A percentile compares a stretch with the other conserved stretches of the same genome.
phyloP scores from a whole-genome alignment of 176 grass and related monocot genomes.

The Hyparrhenia diplandra region DNA sequence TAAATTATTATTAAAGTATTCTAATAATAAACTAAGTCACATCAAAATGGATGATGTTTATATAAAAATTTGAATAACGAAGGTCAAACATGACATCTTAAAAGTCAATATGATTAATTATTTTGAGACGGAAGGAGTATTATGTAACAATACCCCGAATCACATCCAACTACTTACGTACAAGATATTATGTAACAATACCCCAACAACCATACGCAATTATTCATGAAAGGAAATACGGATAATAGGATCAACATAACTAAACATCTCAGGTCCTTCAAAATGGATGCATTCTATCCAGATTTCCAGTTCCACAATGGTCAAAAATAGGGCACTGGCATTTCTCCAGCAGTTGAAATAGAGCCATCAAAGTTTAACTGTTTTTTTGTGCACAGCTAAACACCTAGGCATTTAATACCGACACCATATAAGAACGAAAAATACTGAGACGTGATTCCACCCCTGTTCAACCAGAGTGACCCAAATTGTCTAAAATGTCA shows the following conservation, averaged over 20 bases:
- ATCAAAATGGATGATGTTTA: too few relatives aligned
- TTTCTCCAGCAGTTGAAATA: conserved; percentile 38
- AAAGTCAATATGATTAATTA: too few relatives aligned
- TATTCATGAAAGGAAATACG: neutral
- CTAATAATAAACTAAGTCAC: too few relatives aligned
- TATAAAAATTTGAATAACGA: too few relatives aligned
- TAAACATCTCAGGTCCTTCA: neutral
- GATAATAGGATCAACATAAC: neutral
- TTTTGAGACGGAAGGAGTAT: too few relatives aligned
- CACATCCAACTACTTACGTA: too few relatives aligned
- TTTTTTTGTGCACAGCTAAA: conserved; percentile 32
- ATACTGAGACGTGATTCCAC: conserved; percentile 24
- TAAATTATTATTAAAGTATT: too few relatives aligned
- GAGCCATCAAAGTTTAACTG: conserved; percentile 5
- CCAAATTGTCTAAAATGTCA: conserved; percentile 23
- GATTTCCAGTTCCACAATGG: conserved; percentile 31
- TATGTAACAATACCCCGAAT: too few relatives aligned
- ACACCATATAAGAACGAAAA: conserved; percentile 21
- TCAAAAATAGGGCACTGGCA: conserved; percentile 40
- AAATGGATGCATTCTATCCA: conserved; percentile 30
- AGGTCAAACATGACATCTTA: too few relatives aligned
- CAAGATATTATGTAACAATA: too few relatives aligned
- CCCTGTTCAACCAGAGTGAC: conserved; percentile 30
- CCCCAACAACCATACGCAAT: too few relatives aligned
- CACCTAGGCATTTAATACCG: conserved; percentile 36